These are phyloP conservation scores for Neopestalotiopsis sp. DNA, from an alignment of 2,329 filamentous ascomycete genomes.

Conservation along the genomic window DNA sequence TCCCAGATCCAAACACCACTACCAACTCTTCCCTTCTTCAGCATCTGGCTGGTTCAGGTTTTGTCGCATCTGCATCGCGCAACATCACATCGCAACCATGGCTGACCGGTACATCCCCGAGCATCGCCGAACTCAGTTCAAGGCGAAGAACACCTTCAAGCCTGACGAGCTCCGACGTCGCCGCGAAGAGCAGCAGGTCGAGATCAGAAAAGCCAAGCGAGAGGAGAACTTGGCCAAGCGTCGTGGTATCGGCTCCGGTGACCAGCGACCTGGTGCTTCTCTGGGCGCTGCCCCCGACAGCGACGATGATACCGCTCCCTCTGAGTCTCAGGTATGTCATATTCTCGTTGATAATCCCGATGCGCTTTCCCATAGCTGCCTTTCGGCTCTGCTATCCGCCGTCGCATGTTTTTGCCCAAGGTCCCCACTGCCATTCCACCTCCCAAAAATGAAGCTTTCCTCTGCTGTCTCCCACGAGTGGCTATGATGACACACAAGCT, in stretches of 20 bases:
- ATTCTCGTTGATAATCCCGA: conserved; percentile 21
- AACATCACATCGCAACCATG: conserved; percentile 65
- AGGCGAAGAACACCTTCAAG: conserved; percentile 99
- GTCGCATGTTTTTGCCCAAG: neutral
- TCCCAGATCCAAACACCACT: conserved; percentile 19
- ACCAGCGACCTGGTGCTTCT: conserved; percentile 79
- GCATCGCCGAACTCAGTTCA: conserved; percentile 98
- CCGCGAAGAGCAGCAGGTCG: conserved; percentile 98
- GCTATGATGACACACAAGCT: conserved; percentile 2
- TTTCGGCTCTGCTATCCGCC: neutral
- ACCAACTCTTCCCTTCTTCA: conserved; percentile 14
- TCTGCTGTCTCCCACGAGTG: neutral
- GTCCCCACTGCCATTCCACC: neutral
- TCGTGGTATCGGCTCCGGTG: conserved; percentile 86
- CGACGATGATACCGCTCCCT: conserved; percentile 94
- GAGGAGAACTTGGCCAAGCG: conserved; percentile 99
- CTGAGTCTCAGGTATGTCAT: conserved; percentile 88
- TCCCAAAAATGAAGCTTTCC: neutral
- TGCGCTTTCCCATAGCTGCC: conserved; percentile 9
- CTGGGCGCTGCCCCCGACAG: conserved; percentile 91
- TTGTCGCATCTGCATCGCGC: conserved; percentile 10
- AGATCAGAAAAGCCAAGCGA: conserved; percentile 97
- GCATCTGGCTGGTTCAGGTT: conserved; percentile 17
- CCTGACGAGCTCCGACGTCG: conserved; percentile 97
- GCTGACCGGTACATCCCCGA: conserved; percentile 99